These are phyloP conservation scores for Fusarium sp. DNA, from an alignment of 2,329 filamentous ascomycete genomes.

Conservation along the genomic window DNA sequence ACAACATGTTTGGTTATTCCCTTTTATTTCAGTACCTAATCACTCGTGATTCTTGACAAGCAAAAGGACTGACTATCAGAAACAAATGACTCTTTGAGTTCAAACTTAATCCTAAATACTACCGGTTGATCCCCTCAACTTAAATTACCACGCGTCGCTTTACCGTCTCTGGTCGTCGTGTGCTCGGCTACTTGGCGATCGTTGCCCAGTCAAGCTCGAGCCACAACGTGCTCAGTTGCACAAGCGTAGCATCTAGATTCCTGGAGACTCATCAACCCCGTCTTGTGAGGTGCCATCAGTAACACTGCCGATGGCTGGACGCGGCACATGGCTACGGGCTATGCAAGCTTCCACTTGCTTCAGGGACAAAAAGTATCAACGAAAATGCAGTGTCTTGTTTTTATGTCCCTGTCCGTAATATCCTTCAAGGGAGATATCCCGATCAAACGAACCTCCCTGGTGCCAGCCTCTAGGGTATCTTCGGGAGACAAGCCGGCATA, in stretches of 20 bases:
- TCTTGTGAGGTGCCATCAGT: constrained; percentile 28
- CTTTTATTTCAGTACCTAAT: background rate
- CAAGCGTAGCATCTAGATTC: constrained; percentile 37
- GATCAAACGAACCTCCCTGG: background rate
- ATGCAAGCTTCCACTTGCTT: constrained; percentile 26
- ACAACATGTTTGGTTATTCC: background rate
- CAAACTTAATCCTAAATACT: background rate
- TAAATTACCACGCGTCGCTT: constrained; percentile 16
- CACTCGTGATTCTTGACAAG: background rate
- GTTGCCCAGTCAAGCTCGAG: constrained; percentile 25
- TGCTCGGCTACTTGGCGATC: constrained; percentile 26
- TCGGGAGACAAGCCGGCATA: background rate
- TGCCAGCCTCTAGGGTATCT: constrained; percentile 16
- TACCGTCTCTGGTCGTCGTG: constrained; percentile 3
- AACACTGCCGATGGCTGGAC: constrained; percentile 22
- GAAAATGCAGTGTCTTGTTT: background rate
- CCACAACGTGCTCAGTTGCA: constrained; percentile 34
- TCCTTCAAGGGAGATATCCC: background rate
- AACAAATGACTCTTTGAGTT: background rate
- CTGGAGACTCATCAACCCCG: constrained; percentile 12
- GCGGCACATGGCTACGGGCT: constrained; percentile 22
- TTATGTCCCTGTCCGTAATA: background rate
- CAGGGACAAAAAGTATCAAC: background rate
- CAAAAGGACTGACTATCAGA: background rate
- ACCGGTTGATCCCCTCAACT: constrained; percentile 1